Evolutionary conservation across 179 eudicot genomes (phyloP), one percentile per base, ranked within the genome.

Genomic region (Heliamphora pulchella): DNA sequence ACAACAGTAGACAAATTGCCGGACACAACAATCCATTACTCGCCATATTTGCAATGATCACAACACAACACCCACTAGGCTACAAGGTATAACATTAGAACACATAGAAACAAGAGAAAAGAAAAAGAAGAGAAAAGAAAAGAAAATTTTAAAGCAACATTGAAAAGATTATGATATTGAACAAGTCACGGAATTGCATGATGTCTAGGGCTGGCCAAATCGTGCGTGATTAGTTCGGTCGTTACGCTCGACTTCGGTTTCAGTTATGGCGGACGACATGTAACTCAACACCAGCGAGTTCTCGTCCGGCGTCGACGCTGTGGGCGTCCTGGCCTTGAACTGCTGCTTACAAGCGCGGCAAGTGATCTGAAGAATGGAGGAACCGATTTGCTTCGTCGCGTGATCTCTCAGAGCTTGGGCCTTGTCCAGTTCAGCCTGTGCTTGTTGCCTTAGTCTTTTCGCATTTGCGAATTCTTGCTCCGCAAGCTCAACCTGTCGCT

Each of bases 391-490:
- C 79, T 89, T 89, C 15, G 86, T 82, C 1, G 97, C 94, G 15
- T 93, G 87, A 9, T 87, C 90, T 58, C 86, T 90, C 1, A 91
- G 79, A 5, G 87, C 85, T 46, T 85, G 89, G 0, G 98, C 98
- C 50, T 89, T 89, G 43, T 91, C 93, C n/a, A 94, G 70, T 67
- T 94, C 98, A 0, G 82, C 86, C 54, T 87, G 90, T 0, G 97
- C 98, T 72, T 89, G 96, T 55, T 89, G 90, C 70, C 97, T 82
- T 9, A 94, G 86, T 54, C 93, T 83, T 84, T 91, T 93, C 0
- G 98, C 98, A 11, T 89, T 89, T 0, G 87, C 87, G 14, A 91
- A 88, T 73, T 94, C 98, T 47, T 80, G 80, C 74, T 94, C 97
- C 0, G 97, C 98, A 2, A 84, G 11, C 83, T 94, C 97, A 2